Evolutionary conservation across 208 protist genomes (phyloP), one percentile per base, ranked within the genome.

Genomic region (Leishmania arabica): DNA sequence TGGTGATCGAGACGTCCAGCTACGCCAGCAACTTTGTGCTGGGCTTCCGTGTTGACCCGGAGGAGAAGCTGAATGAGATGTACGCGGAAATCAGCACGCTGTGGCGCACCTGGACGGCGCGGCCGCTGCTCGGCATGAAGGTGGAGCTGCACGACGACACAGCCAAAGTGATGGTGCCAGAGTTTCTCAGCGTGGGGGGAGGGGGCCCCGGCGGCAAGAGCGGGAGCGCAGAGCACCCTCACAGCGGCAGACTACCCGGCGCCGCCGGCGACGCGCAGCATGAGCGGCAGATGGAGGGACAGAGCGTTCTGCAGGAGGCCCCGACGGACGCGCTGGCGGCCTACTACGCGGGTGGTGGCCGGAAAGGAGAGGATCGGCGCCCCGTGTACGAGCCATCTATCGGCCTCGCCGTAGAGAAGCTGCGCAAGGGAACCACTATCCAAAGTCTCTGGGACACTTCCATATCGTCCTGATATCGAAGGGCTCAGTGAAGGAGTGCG

Each of bases 341-440:
- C 5, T 99, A 99, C 86, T 99, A 98, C 89, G 94, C 90, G 11
- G 97, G 98, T 78, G 88, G 93, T 24, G 93, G 91, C 2, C 91
- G 95, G 72, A 95, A 94, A 72, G 91, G 84, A 0, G 77, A 77
- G 5, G 96, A 98, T 79, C 84, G 93, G 6, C 86, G 91, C 2
- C 93, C 96, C 2, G 95, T 94, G 21, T 98, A 92, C 71, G 89
- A 97, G 45, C 74, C 86, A 2, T 87, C 84, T 9, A 94, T 98
- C 34, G 97, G 97, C 6, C 85, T 99, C 21, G 96, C 98, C 1
- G 93, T 99, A 42, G 98, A 99, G 86, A 95, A 96, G 86, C 89
- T 97, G 17, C 91, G 92, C 5, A 88, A 92, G 17, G 94, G 93
- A 0, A 83, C 93, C 3, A 97, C 92, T 0, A 66, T 98, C n/a